Percentiles rank a stretch among this genome's conserved stretches.
Conservation (phyloP, 768 basidiomycete genomes). For the Tephrocybe sp. region DNA sequence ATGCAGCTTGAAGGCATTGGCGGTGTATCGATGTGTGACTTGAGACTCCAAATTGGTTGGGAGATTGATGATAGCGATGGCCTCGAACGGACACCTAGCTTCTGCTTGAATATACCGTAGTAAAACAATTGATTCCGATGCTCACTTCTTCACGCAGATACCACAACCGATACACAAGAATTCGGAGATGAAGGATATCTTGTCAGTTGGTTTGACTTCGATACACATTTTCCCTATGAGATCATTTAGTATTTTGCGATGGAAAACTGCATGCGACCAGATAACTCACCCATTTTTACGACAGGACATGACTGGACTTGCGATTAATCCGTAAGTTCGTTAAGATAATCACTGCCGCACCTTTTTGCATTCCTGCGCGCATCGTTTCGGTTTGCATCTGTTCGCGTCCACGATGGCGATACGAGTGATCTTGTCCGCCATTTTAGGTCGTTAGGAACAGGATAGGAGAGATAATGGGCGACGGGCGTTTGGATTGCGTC, state of each 20-base stretch:
- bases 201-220: constrained; percentile 93
- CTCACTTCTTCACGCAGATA: constrained; percentile 99
- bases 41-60: constrained; percentile 95
- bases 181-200: constrained; percentile 98
- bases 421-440: constrained; percentile 97
- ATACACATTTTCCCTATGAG: constrained; percentile 91
- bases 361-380: constrained; percentile 98
- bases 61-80: constrained; percentile 97
- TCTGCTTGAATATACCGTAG: neutral
- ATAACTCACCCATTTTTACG: constrained; percentile 22
- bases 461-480: constrained; percentile 16
- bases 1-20: constrained; percentile 99
- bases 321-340: constrained; percentile 15
- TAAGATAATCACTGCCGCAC: constrained; percentile 31
- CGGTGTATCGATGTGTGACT: constrained; percentile 97
- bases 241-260: neutral
- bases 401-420: constrained; percentile 93
- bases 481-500: neutral
- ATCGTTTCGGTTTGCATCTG: constrained; percentile 94
- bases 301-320: constrained; percentile 22
- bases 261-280: neutral
- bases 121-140: constrained; percentile 10
- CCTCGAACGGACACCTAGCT: constrained; percentile 94
- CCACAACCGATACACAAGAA: constrained; percentile 99
- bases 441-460: constrained; percentile 24